Base-by-base conservation (phyloP, 139 green algal genomes). In the Helicosporidium sp. region DNA sequence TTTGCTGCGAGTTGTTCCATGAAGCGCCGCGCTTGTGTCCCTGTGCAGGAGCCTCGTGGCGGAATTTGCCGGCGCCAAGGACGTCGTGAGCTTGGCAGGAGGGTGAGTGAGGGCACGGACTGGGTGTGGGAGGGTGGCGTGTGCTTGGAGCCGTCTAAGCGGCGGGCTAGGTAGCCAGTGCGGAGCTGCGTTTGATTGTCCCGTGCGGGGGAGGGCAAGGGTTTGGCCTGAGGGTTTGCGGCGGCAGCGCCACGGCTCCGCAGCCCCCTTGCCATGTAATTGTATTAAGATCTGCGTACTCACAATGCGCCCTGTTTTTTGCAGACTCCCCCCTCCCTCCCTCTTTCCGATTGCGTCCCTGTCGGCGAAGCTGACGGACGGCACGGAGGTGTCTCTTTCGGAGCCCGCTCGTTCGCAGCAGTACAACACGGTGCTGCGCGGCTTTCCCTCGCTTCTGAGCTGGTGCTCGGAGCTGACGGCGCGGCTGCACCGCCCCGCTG, bases 401-500 rank as follows among this genome's bases (percentile, higher is more conserved):
- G 34, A 55, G 41, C 12, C 43, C 2, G 20, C 15, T 1, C 26
- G 22, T 2, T 35, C 53, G 20, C 64, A 73, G 49, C 64, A 73
- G 62, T 73, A 73, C 45, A 73, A 73, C 64, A 47, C 48, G 16
- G 49, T 25, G 15, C 55, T 54, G 20, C 36, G 39, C 19, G 64
- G 64, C 4, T 58, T 66, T 16, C 12, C 12, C 16, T 50, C 58
- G 17, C 41, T 73, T 42, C 47, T 49, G 28, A 2, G 36, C 7
- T 73, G 64, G 64, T 57, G 46, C 26, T 43, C 58, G 35, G 19
- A 41, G 3, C 55, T 69, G 31, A 34, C 27, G 15, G 26, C 41
- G 24, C 13, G 25, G 18, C 31, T 63, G 33, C 64, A 73, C 10
- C 34, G 18, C 33, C 24, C 43, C 50, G 16, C 53, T 45, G 26